Conservation (phyloP, 495 filamentous ascomycete genomes). For the Pyronema domesticum region DNA sequence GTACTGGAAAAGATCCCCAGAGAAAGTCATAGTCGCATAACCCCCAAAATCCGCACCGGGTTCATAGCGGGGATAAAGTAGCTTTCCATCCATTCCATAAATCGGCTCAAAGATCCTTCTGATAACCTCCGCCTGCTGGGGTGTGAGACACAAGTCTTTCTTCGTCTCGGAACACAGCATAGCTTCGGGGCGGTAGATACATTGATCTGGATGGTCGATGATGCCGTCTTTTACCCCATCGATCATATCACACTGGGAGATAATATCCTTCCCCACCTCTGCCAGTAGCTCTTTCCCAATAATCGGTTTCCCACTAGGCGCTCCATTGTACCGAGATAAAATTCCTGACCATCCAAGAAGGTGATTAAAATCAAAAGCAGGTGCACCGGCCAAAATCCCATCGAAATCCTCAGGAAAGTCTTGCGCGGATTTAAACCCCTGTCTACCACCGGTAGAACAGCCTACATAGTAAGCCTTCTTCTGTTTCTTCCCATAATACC, state of each 20-base stretch:
- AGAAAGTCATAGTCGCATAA: neutral
- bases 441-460: conserved; percentile 43
- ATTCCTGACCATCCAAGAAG: neutral
- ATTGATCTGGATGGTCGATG: conserved; percentile 42
- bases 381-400: conserved; percentile 46
- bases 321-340: neutral
- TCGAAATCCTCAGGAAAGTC: conserved; percentile 42
- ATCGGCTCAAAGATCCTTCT: conserved; percentile 38
- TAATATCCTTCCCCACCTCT: conserved; percentile 37
- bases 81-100: conserved; percentile 32
- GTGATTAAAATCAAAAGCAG: conserved; percentile 24
- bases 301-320: neutral
- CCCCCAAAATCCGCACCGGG: conserved; percentile 27
- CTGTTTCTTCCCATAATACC: conserved; percentile 30
- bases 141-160: conserved; percentile 35
- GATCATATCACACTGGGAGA: conserved; percentile 45
- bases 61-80: conserved; percentile 37
- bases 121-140: conserved; percentile 37
- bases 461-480: conserved; percentile 38
- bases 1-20: neutral
- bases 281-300: conserved; percentile 35
- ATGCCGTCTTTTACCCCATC: conserved; percentile 49
- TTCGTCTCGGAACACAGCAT: conserved; percentile 33
- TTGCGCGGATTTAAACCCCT: conserved; percentile 38
- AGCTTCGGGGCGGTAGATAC: conserved; percentile 35